Percentiles rank a stretch among this genome's conserved stretches.
Conservation (phyloP, 495 filamentous ascomycete genomes). For the Friedmanniomyces endolithicus region DNA sequence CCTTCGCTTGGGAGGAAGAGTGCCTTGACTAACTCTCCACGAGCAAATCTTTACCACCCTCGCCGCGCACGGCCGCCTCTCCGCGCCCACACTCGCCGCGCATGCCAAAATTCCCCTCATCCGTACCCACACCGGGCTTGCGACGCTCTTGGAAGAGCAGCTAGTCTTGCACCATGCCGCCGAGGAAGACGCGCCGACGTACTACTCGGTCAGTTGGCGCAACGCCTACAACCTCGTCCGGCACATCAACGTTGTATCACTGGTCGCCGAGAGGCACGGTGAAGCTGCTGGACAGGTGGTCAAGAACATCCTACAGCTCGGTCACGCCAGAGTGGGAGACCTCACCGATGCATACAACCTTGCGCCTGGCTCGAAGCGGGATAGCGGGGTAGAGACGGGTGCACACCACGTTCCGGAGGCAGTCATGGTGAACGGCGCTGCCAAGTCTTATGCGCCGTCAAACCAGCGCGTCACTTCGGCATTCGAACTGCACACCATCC, state of each 20-base stretch:
- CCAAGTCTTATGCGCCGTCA: not conserved
- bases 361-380: slow-evolving; percentile 4
- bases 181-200: slow-evolving; percentile 37
- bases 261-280: slow-evolving; percentile 59
- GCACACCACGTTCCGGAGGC: slow-evolving; percentile 23
- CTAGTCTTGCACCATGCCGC: slow-evolving; percentile 61
- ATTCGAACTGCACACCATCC: slow-evolving; percentile 31
- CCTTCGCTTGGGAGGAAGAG: not conserved
- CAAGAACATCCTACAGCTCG: slow-evolving; percentile 59
- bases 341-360: slow-evolving; percentile 14
- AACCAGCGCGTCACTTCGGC: not conserved
- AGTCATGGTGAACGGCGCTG: slow-evolving; percentile 18
- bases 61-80: slow-evolving; percentile 62
- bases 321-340: slow-evolving; percentile 54
- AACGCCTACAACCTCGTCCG: slow-evolving; percentile 69
- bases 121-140: slow-evolving; percentile 64
- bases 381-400: slow-evolving; percentile 10
- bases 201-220: slow-evolving; percentile 66
- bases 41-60: slow-evolving; percentile 59
- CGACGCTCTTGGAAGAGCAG: slow-evolving; percentile 76
- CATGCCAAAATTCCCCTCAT: slow-evolving; percentile 53
- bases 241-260: slow-evolving; percentile 66
- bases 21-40: slow-evolving; percentile 14
- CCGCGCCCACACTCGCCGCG: slow-evolving; percentile 50
- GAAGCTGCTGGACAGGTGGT: slow-evolving; percentile 55